Evolutionary conservation across 2,329 filamentous ascomycete genomes (phyloP), one percentile per base, ranked within the genome.

Genomic region (Fusarium chaquense): DNA sequence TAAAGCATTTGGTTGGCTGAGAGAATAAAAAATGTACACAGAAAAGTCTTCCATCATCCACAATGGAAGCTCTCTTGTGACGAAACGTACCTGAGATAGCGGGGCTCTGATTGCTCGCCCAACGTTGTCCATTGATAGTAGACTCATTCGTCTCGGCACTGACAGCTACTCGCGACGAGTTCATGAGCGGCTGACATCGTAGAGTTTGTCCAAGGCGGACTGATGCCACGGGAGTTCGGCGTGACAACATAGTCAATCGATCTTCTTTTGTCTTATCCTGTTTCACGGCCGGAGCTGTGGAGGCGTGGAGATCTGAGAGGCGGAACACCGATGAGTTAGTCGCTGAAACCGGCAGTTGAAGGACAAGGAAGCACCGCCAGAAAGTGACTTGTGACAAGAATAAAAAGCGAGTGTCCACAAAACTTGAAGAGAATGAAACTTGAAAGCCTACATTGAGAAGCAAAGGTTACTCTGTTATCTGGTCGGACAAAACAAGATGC

Each of bases 81-180:
- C 26, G 58, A 65, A 75, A 75, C 73, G 69, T 71, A 75, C 73
- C 73, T 67, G 58, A 72, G 38, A 58, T 58, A 49, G 67, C 54
- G 65, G 71, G 60, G 56, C 60, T 57, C 33, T 45, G 52, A 16
- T 50, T 67, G 65, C 70, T 71, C 59, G 45, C 57, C 56, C 68
- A 70, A 65, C 70, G 52, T 62, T 65, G 66, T 51, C 57, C 41
- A 57, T 50, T 41, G 43, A 44, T 40, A 13, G n/a, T 24, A 20
- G 44, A 32, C 46, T 45, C 63, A 36, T 44, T 66, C 26, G 30
- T 47, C 38, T 61, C 44, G 33, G 36, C 47, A 52, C 36, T 33
- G 40, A 36, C 33, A 50, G 46, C 40, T 26, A 73, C 30, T 44
- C 32, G 65, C 10, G 58, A 58, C 18, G 35, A 60, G 15, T 46